Percentiles rank a stretch among this genome's conserved stretches.
Evolutionary conservation across 768 basidiomycete genomes (phyloP).

Genomic region (Imleria badia): DNA sequence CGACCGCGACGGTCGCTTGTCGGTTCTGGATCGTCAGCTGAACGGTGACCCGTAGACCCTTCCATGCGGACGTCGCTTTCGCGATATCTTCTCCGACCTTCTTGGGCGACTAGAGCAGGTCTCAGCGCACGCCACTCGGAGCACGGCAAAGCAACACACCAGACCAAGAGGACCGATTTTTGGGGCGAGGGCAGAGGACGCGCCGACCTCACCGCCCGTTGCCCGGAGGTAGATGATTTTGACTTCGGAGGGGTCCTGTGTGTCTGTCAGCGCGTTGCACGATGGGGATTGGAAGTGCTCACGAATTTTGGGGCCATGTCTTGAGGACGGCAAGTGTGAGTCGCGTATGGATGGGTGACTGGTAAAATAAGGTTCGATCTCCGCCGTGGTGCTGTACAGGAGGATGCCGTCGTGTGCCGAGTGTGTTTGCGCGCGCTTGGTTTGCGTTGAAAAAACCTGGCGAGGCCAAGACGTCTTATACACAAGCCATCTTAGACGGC

Average conservation of each 20-base stretch:
- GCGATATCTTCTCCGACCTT: constrained; percentile 99
- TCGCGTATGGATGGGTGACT: constrained; percentile 16
- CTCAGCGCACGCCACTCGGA: constrained; percentile 11
- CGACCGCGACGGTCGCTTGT: constrained; percentile 95
- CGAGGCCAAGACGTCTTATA: neutral
- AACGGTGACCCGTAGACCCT: constrained; percentile 98
- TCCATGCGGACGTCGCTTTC: constrained; percentile 97
- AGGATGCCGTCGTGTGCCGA: constrained; percentile 22
- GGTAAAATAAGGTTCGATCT: constrained; percentile 52
- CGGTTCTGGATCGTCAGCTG: constrained; percentile 99
- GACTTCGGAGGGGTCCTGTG: constrained; percentile 95
- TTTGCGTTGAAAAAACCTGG: constrained; percentile 2
- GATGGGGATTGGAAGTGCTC: constrained; percentile 20
- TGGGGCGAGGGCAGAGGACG: constrained; percentile 96
- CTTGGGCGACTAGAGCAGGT: constrained; percentile 81
- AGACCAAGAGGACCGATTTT: constrained; percentile 99
- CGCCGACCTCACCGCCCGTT: constrained; percentile 99
- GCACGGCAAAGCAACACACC: constrained; percentile 49
- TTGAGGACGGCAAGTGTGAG: constrained; percentile 14
- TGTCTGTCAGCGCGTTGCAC: neutral
- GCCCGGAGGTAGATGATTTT: constrained; percentile 99
- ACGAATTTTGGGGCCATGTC: constrained; percentile 83
- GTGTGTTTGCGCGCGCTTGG: constrained; percentile 40
- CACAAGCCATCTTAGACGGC: constrained; percentile 29
- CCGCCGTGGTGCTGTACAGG: constrained; percentile 62